A percentile compares a stretch with the other conserved stretches of the same genome.
Conservation (phyloP, 2,329 filamentous ascomycete species). For the Aquanectria penicillioides region DNA sequence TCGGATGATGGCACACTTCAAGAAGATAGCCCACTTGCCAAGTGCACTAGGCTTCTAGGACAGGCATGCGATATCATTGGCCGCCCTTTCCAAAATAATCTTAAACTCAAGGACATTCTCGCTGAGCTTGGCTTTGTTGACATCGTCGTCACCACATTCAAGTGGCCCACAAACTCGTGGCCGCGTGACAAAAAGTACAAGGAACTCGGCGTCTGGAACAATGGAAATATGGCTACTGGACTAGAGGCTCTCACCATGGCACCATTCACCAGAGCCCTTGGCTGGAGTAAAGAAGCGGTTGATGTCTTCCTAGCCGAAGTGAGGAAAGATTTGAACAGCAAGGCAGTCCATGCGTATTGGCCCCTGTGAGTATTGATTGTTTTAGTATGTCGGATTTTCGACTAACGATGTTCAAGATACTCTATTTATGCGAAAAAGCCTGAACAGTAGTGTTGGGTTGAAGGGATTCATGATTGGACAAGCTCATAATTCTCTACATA, state of each 20-base stretch:
- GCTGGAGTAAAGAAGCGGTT: constrained; percentile 25
- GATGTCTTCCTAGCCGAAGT: constrained; percentile 21
- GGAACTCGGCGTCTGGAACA: constrained; percentile 28
- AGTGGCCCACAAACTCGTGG: constrained; percentile 34
- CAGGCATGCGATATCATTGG: constrained; percentile 27
- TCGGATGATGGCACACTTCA: constrained; percentile 10
- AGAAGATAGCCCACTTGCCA: constrained; percentile 14
- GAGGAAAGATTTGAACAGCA: constrained; percentile 27
- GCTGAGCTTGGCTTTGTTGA: constrained; percentile 22
- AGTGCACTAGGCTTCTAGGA: constrained; percentile 10
- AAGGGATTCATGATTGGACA: no score
- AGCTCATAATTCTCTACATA: no score
- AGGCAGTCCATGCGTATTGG: constrained; percentile 34
- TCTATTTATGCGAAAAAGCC: neutral
- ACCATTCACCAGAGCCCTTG: constrained; percentile 18
- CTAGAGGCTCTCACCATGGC: constrained; percentile 29
- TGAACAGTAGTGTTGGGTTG: neutral
- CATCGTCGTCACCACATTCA: constrained; percentile 26
- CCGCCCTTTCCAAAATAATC: constrained; percentile 27
- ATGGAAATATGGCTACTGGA: constrained; percentile 23
- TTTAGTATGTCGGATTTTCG: rapidly evolving
- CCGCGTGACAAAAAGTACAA: constrained; percentile 28
- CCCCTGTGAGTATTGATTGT: constrained; percentile 16
- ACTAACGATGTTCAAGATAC: neutral
- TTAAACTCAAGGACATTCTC: constrained; percentile 27